These are phyloP conservation scores for Penicillium taxi DNA, from an alignment of 495 filamentous ascomycete species.

Conservation along the genomic window DNA sequence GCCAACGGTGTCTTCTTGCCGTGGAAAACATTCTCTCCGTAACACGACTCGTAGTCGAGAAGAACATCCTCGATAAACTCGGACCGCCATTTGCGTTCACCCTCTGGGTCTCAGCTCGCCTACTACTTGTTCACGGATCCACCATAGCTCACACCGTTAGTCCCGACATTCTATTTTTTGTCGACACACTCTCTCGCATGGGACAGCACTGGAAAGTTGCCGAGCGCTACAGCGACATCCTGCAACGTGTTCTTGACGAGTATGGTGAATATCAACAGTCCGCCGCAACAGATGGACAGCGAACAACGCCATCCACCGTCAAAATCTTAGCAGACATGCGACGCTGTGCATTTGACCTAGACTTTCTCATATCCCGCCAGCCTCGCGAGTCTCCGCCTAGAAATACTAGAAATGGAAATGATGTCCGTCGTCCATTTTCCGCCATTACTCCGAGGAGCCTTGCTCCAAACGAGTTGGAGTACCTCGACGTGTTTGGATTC, in stretches of 20 bases:
- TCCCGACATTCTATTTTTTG: constrained; percentile 67
- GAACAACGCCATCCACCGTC: constrained; percentile 71
- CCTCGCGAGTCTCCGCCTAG: constrained; percentile 47
- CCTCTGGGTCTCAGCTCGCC: constrained; percentile 82
- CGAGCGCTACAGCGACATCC: constrained; percentile 68
- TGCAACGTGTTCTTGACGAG: constrained; percentile 77
- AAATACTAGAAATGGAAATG: constrained; percentile 25
- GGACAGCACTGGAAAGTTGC: constrained; percentile 79
- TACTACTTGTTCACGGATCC: constrained; percentile 78
- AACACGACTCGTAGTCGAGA: constrained; percentile 62
- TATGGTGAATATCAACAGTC: constrained; percentile 68
- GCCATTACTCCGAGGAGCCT: constrained; percentile 46
- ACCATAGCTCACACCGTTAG: constrained; percentile 76
- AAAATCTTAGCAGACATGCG: constrained; percentile 87
- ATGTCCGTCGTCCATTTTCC: constrained; percentile 3
- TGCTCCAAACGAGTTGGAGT: constrained; percentile 76
- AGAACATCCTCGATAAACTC: constrained; percentile 67
- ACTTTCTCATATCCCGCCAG: constrained; percentile 79
- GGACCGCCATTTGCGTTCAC: constrained; percentile 86
- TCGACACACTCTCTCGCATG: constrained; percentile 71
- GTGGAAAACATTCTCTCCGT: constrained; percentile 78
- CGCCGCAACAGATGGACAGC: constrained; percentile 46
- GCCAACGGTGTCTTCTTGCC: constrained; percentile 69
- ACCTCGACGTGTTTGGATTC: constrained; percentile 88
- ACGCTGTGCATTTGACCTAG: constrained; percentile 72